A percentile compares a stretch with the other conserved stretches of the same genome.
phyloP scores from a whole-genome alignment of 2,329 filamentous ascomycete species.

The Phaeosphaeria sp. region DNA sequence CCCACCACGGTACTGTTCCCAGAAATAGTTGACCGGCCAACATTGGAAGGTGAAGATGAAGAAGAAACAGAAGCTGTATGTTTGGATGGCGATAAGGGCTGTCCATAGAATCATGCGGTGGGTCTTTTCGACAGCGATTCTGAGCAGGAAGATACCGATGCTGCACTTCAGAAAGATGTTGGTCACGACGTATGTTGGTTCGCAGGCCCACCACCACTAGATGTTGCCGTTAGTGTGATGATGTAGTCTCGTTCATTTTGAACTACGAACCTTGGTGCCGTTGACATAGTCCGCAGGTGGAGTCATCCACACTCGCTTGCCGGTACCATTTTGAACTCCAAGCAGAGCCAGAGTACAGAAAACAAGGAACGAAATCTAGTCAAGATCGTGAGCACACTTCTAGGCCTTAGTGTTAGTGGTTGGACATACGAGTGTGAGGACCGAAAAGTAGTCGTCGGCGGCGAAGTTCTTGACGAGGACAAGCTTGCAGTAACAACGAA shows the following conservation, averaged over 20 bases:
- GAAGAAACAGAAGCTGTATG: conserved; percentile 21
- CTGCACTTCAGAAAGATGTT: conserved; percentile 15
- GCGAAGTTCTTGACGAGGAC: conserved; percentile 23
- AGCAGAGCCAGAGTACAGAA: conserved; percentile 17
- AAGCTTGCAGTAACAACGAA: conserved; percentile 24
- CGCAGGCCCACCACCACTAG: conserved; percentile 26
- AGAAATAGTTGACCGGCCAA: conserved; percentile 20
- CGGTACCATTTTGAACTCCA: conserved; percentile 20
- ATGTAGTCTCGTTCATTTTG: background rate
- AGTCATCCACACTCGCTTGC: conserved; percentile 21
- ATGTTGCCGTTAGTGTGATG: background rate
- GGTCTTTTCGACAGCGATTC: conserved; percentile 15
- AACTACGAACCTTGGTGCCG: conserved; percentile 18
- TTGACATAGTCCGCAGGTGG: conserved; percentile 15
- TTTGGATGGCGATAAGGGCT: conserved; percentile 13
- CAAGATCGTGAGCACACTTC: background rate
- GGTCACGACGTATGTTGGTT: conserved; percentile 18
- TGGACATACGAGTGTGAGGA: conserved; percentile 16
- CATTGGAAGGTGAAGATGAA: conserved; percentile 23
- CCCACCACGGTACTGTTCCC: conserved; percentile 17
- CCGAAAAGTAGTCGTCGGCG: conserved; percentile 24
- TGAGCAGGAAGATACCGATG: conserved; percentile 21
- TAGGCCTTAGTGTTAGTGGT: background rate
- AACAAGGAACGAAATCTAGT: conserved; percentile 13
- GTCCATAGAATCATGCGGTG: conserved; percentile 18